Evolutionary conservation across 129 eudicot species (phyloP), one percentile per base, ranked within the genome.

Genomic region (Sambucus nigra): DNA sequence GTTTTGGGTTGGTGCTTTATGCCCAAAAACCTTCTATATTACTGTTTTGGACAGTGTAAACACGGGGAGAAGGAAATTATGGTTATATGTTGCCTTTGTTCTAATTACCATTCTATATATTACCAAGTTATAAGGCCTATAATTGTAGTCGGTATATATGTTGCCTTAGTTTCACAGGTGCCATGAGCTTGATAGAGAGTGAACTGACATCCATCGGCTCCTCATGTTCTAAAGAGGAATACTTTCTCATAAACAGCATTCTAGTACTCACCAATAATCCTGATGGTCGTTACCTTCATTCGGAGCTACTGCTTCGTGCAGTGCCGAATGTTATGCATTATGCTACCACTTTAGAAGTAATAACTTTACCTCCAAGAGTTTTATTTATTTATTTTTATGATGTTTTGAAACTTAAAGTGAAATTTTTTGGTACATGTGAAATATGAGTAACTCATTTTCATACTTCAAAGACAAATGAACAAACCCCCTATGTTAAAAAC

Each of bases 181-280:
- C 47, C 53, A 72, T 66, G 73, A 41, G 25, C 55, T 46, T 39
- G 5, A 32, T n/a, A 15, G 57, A 15, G 50, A 25, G 16, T 20
- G 66, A 20, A 5, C 16, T 23, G 20, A 0, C 40, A 3, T 64
- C 77, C 20, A 33, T 54, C 24, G 23, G 57, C 19, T 24, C 59
- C 1, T 39, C 49, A 41, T 69, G 42, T 15, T 53, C 83, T 21
- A 26, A 33, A 0, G 80, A 75, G 42, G 75, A 75, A 44, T 86
- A 79, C 59, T 63, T 65, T 54, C 77, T 82, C 53, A 71, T 80
- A 13, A 55, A 64, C 69, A 70, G 70, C 41, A 80, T 83, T 45
- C 53, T 72, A n/a, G n/a, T n/a, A 48, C 82, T 83, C 50, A 83
- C 86, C 44, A 89, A 88, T 58, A 75, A 82, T 52, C 71, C 77